phyloP scores from a whole-genome alignment of 1,284 basidiomycete species.

The Hymenochaete sp. region DNA sequence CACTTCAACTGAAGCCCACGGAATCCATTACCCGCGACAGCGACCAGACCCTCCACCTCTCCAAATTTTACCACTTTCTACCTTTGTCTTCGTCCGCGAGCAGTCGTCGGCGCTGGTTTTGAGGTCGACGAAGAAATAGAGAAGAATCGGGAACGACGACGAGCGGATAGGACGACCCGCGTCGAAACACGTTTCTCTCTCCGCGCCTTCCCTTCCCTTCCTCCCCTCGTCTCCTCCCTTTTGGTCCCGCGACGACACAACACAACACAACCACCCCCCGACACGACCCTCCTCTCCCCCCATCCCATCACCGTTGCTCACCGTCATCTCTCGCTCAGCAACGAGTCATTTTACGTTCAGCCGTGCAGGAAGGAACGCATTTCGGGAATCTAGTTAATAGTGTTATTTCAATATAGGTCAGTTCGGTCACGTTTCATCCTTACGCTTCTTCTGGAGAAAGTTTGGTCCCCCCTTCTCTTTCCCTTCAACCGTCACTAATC shows the following conservation, averaged over 20 bases:
- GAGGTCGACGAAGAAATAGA: conserved; percentile 1
- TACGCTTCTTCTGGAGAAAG: too few species aligned
- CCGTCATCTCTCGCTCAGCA: neutral
- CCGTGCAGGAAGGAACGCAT: too few species aligned
- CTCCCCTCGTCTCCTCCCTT: conserved; percentile 1
- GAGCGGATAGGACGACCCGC: too few species aligned
- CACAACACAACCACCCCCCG: neutral
- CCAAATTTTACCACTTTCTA: neutral
- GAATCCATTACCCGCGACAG: too few species aligned
- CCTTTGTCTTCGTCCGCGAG: neutral
- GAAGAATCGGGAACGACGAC: too few species aligned
- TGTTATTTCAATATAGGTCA: too few species aligned
- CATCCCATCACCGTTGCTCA: neutral
- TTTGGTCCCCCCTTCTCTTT: too few species aligned
- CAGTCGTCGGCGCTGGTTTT: neutral
- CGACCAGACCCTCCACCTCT: neutral
- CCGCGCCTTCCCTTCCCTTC: conserved; percentile 2
- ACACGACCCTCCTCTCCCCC: neutral
- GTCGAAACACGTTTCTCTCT: neutral
- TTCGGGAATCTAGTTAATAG: too few species aligned
- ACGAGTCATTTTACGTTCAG: too few species aligned
- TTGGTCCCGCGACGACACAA: conserved; percentile 2
- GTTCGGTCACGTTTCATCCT: too few species aligned
- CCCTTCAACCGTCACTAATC: too few species aligned
- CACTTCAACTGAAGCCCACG: neutral